Evolutionary conservation across 495 filamentous ascomycete genomes (phyloP).

Genomic region (Pseudevernia furfuracea): DNA sequence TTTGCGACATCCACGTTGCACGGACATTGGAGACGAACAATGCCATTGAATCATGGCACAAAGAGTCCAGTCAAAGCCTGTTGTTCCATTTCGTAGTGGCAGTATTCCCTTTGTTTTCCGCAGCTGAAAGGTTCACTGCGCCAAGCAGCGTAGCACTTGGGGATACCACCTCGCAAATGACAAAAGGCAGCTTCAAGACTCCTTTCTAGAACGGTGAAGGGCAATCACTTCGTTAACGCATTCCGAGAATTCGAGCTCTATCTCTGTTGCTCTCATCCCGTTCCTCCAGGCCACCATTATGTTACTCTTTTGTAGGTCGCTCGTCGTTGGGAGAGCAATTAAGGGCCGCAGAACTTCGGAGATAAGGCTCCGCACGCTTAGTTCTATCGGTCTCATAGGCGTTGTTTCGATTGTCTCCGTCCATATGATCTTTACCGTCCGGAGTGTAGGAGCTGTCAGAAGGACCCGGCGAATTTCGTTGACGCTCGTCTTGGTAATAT

Average conservation of each 20-base stretch:
- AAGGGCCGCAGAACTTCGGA: slow-evolving; percentile 6
- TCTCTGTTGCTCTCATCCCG: not conserved
- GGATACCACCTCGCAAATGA: not conserved
- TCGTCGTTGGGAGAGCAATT: not conserved
- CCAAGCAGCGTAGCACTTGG: not conserved
- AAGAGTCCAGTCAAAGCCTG: not conserved
- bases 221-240: not conserved
- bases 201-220: not conserved
- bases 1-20: not conserved
- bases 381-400: not conserved
- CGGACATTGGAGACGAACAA: not conserved
- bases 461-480: slow-evolving; percentile 1
- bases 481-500: not conserved
- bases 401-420: too few species aligned
- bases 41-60: not conserved
- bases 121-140: not conserved
- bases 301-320: slow-evolving; percentile 7
- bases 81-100: not conserved
- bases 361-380: not conserved
- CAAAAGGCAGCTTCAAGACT: not conserved
- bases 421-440: slow-evolving; percentile 7
- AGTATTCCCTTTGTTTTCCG: not conserved
- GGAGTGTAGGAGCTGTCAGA: not conserved
- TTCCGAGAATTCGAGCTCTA: not conserved
- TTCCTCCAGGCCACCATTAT: not conserved